phyloP scores from a whole-genome alignment of 345 rosid species.

The Noccaea caerulescens region DNA sequence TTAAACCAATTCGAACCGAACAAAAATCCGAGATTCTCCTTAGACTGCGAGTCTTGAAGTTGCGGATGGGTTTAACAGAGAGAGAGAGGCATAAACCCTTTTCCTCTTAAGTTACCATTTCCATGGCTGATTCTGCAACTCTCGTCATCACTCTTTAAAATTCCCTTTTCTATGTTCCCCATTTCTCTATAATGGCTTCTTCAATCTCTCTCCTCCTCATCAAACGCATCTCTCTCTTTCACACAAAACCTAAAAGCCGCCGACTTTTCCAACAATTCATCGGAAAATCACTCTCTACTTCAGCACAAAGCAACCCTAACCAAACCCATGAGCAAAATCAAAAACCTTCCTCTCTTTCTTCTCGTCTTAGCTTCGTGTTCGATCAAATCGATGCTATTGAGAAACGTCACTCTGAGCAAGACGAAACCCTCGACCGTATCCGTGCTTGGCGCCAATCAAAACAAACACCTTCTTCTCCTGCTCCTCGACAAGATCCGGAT shows the following conservation, averaged over 20 bases:
- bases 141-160: background rate
- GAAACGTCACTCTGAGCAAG: slow-evolving; percentile 63
- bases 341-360: slow-evolving; percentile 76
- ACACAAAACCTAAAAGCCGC: slow-evolving; percentile 37
- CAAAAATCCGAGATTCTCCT: background rate
- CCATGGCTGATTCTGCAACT: slow-evolving; percentile 7
- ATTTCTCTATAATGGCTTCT: slow-evolving; percentile 42
- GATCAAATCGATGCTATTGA: slow-evolving; percentile 88
- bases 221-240: slow-evolving; percentile 48
- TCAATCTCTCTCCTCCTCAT: slow-evolving; percentile 57
- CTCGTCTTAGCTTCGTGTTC: slow-evolving; percentile 88
- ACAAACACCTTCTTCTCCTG: slow-evolving; percentile 21
- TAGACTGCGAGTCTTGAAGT: background rate
- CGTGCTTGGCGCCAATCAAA: slow-evolving; percentile 93
- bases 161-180: background rate
- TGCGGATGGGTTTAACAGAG: slow-evolving; percentile 18
- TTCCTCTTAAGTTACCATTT: background rate
- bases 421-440: slow-evolving; percentile 80
- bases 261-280: slow-evolving; percentile 33
- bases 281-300: slow-evolving; percentile 41
- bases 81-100: slow-evolving; percentile 13
- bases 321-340: slow-evolving; percentile 38
- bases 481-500: slow-evolving; percentile 20
- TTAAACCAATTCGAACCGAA: background rate
- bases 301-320: slow-evolving; percentile 34